These are phyloP conservation scores for Polytrichum commune DNA, from an alignment of 225 moss, liverwort and hornwort genomes.

Conservation along the genomic window DNA sequence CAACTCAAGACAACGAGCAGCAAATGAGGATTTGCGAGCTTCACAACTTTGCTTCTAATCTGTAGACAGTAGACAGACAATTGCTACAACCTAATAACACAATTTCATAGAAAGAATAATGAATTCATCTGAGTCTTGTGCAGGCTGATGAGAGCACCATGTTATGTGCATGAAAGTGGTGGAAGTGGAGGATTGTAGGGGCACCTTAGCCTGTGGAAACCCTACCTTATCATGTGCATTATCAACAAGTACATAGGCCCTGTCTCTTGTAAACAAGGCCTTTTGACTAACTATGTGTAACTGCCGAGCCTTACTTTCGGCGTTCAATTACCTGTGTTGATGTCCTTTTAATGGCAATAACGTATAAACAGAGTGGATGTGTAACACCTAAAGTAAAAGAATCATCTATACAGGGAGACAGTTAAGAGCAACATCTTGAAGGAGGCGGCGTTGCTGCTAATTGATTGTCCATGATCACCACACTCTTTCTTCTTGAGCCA, in stretches of 20 bases:
- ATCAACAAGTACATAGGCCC: constrained; percentile 4
- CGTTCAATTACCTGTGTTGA: background rate
- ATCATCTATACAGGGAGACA: constrained; percentile 19
- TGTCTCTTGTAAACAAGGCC: constrained; percentile 1
- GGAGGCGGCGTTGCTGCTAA: constrained; percentile 48
- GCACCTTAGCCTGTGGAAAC: background rate
- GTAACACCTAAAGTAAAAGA: background rate
- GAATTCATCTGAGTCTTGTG: no score
- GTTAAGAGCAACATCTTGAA: constrained; percentile 81
- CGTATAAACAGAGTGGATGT: background rate
- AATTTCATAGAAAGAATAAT: no score
- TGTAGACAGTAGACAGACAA: no score
- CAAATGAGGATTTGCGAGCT: no score
- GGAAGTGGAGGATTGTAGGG: constrained; percentile 2
- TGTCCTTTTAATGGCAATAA: background rate
- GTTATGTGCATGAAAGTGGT: background rate
- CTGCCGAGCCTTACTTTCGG: background rate
- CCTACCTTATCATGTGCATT: background rate
- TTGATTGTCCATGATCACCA: constrained; percentile 74
- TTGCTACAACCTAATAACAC: no score
- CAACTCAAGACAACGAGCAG: no score
- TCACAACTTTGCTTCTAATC: no score
- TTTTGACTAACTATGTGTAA: background rate
- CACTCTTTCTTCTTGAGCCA: constrained; percentile 61
- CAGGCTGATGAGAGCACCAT: no score